Base-by-base conservation (phyloP, 768 basidiomycete genomes). In the Suillus hirtellus region DNA sequence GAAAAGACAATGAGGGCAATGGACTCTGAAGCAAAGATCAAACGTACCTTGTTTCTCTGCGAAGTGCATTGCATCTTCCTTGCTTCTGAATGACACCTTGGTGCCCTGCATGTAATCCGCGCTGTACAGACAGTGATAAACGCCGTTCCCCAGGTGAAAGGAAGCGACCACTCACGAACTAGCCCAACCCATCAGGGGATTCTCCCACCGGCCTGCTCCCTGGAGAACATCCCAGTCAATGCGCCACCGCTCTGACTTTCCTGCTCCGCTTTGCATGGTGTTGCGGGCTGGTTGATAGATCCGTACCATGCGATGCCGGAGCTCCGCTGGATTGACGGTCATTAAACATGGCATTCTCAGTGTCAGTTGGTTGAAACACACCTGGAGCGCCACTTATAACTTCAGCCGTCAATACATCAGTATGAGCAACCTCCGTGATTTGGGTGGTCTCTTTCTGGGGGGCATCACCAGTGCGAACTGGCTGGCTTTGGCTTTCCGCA, bases 21-120 rank as follows among this genome's bases (percentile, higher is more conserved):
- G 35, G 62, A 65, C 27, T 11, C 35, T 11, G 19, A 60, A 24
- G 19, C 40, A 43, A 38, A 46, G 63, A 66, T 24, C 14, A 27
- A 21, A 64, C 79, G 52, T 68, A 89, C 95, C 96, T 83, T 99
- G 96, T 79, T 95, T 97, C 82, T 97, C 96, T 27, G 95, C 92
- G 73, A 98, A 99, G 71, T 93, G 92, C 60, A 96, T 82, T 40
- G 96, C 96, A 70, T 94, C 93, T 72, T 94, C 93, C 77, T 91
- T 92, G 60, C 86, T 87, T 70, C 83, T 82, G 85, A 99, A 98
- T 44, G 86, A 83, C 65, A 96, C 61, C 4, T 89, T 86, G 4
- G 92, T 92, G 21, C 91, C 94, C 74, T 98, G 95, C 89, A 96
- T 91, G 76, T 97, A 98, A 76, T 98, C 95, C 63, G 94, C 95